Conservation (phyloP, 257 asterid species). For the Gentiana straminea region DNA sequence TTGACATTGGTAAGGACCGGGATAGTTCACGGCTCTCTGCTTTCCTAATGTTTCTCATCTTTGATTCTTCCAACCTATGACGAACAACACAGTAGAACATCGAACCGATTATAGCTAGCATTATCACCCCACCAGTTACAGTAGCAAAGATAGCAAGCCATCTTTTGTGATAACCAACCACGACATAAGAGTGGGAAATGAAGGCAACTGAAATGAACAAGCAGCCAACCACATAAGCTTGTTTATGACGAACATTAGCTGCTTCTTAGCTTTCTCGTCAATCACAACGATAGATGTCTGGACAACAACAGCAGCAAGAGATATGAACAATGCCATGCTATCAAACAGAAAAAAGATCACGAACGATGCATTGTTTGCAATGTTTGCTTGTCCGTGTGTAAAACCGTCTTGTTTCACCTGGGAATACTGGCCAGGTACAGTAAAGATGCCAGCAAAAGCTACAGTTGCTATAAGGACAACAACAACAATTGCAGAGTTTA, state of each 20-base stretch:
- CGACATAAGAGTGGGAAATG: constrained; percentile 73
- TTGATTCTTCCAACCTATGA: constrained; percentile 75
- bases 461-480: constrained; percentile 94
- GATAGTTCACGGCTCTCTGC: constrained; percentile 36
- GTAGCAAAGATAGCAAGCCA: constrained; percentile 85
- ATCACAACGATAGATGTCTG: constrained; percentile 93
- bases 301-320: constrained; percentile 94
- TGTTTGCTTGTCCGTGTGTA: constrained; percentile 67
- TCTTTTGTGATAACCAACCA: constrained; percentile 60
- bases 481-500: constrained; percentile 80
- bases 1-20: constrained; percentile 58
- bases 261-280: constrained; percentile 81
- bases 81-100: constrained; percentile 84
- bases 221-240: constrained; percentile 94
- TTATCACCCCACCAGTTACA: constrained; percentile 58
- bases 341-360: constrained; percentile 71
- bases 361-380: constrained; percentile 68
- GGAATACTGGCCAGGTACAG: constrained; percentile 84
- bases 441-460: constrained; percentile 87
- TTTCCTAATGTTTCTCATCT: constrained; percentile 56
- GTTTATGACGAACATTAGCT: constrained; percentile 86
- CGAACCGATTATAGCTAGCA: constrained; percentile 83
- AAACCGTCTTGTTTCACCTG: constrained; percentile 28
- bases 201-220: constrained; percentile 72
- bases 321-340: constrained; percentile 74